Base-by-base conservation (phyloP, 2,329 filamentous ascomycete genomes). In the Alternaria sp. region DNA sequence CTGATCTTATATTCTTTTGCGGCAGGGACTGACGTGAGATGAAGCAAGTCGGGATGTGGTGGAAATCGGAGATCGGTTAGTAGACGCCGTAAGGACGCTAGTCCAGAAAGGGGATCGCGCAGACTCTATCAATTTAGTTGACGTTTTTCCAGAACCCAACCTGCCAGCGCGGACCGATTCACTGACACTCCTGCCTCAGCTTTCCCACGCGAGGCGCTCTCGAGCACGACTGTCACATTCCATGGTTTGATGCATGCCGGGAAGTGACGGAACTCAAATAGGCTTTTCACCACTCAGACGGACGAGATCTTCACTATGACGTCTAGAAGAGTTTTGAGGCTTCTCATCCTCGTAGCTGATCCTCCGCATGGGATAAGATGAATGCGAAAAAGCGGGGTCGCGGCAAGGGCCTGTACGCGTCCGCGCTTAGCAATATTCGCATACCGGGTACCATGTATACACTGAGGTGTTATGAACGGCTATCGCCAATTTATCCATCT, bases 321-420 rank as follows among this genome's bases (percentile, higher is more conserved):
- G 51, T 50, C 30, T 30, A 19, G 15, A 12, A 60, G 23, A 60
- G 30, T 36, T 47, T n/a, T 25, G 6, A 49, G 28, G 19, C 45
- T 44, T 60, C 44, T 12, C 23, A 63, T 56, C 61, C 57, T 50
- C 57, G 61, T 19, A 46, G 57, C 17, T 46, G 36, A 61, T 64
- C 57, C 61, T 51, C 57, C 57, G 61, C 61, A 64, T 36, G 21
- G 56, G 56, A 28, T n/a, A 45, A 32, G 28, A 45, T 54, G 52
- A 55, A 55, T 55, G 45, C 60, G 47, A 52, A 60, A 59, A 64
- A 60, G 57, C 57, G 61, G 61, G 61, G 61, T 64, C 28, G 28
- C 30, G 26, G 45, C 50, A 52, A 45, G 17, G 28, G 19, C 61
- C 57, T 49, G 50, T 49, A 40, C 36, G 45, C 49, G 28, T 32